Evolutionary conservation across 768 basidiomycete genomes (phyloP), one percentile per base, ranked within the genome.

Genomic region (Scleroderma citrinum): DNA sequence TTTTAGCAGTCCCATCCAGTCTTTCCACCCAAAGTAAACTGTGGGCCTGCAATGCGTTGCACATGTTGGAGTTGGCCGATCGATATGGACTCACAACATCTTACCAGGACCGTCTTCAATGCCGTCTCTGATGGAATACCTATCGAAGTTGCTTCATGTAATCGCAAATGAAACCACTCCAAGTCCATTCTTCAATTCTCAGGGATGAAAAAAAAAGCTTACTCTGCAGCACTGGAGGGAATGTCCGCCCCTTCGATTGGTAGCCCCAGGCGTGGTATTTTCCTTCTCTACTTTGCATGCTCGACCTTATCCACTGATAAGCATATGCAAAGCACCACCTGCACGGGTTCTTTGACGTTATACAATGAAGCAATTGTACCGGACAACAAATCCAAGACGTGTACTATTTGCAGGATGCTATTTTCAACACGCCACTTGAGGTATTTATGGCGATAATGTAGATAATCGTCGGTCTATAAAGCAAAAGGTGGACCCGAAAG

Each of bases 381-480:
- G 76, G 76, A 11, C 73, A 77, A 58, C 56, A 66, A 40, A 50
- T 71, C n/a, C 58, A 47, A 7, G 57, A 65, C 74, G 45, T 85
- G 87, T 58, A 69, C 71, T 21, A 87, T 87, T 60, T 83, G n/a
- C n/a, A n/a, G n/a, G n/a, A 85, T 53, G 82, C 82, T 5, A 64
- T 77, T 5, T 64, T 54, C 34, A 73, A 73, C 46, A 82, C 81
- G 4, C 72, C 80, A 0, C 46, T 82, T 20, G 62, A 71, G 46
- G 60, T 8, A 66, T 87, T 23, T 84, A 79, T 53, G 81, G 79
- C 2, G 53, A 38, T 3, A 78, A 82, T 49, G 44, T 85, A 3
- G 58, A 59, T 12, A 59, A 40, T 45, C 55, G 84, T 50, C 50
- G 59, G 47, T 51, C 46, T 11, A 60, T 83, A 14, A 79, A 76